Percentiles rank a stretch among this genome's conserved stretches.
Evolutionary conservation across 805 yeast species (phyloP).

Genomic region (Lipomyces japonicus): DNA sequence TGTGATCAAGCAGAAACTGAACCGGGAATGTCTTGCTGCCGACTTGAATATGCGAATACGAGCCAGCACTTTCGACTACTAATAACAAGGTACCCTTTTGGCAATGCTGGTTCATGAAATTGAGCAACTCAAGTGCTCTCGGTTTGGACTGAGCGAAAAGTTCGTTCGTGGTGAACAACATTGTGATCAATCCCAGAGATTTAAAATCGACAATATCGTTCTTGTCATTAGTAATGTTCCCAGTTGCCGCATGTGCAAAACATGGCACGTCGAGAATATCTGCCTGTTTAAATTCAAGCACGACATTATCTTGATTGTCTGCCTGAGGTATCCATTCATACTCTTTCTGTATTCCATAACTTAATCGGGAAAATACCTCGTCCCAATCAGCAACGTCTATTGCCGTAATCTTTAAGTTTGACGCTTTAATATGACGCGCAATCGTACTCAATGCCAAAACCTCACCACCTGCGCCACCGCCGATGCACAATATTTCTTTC

Average conservation of each 20-base stretch:
- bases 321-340: neutral
- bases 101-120: constrained; percentile 51
- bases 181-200: constrained; percentile 54
- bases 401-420: constrained; percentile 46
- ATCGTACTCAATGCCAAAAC: constrained; percentile 60
- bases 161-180: constrained; percentile 84
- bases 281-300: constrained; percentile 15
- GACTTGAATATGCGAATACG: constrained; percentile 73
- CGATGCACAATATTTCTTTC: constrained; percentile 55
- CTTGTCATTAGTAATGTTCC: neutral
- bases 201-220: constrained; percentile 2
- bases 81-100: constrained; percentile 55
- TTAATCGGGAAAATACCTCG: constrained; percentile 43
- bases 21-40: constrained; percentile 79
- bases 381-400: constrained; percentile 82
- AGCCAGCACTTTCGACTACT: constrained; percentile 85
- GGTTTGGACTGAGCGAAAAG: constrained; percentile 65
- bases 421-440: constrained; percentile 41
- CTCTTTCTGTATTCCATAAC: constrained; percentile 7
- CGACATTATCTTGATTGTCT: constrained; percentile 2
- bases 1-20: constrained; percentile 71
- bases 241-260: neutral
- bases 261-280: constrained; percentile 28
- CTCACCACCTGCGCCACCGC: constrained; percentile 92
- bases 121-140: constrained; percentile 57